Percentiles rank a stretch among this genome's conserved stretches.
These are phyloP conservation scores for Prunus fruticosa DNA, from an alignment of 306 rosid species.

Conservation along the genomic window DNA sequence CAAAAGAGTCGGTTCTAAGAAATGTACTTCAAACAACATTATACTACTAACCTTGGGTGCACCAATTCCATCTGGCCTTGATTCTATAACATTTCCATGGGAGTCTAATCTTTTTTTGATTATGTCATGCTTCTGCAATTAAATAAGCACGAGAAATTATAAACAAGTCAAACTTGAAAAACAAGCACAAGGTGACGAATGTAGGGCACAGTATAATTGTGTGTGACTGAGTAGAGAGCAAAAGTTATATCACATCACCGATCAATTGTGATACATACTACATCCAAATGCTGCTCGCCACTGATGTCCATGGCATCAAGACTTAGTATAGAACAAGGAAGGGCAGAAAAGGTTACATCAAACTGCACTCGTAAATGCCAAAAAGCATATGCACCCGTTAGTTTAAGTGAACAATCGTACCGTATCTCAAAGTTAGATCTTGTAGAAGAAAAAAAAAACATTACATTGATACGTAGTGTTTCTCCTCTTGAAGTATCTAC, in stretches of 20 bases:
- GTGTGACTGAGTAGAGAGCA: neutral
- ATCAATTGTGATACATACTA: slow-evolving; percentile 53
- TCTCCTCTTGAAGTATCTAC: slow-evolving; percentile 98
- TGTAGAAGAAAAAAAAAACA: neutral
- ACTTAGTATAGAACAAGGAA: slow-evolving; percentile 91
- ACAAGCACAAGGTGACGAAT: slow-evolving; percentile 3
- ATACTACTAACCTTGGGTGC: slow-evolving; percentile 65
- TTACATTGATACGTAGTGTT: slow-evolving; percentile 94
- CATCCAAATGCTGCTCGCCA: slow-evolving; percentile 97
- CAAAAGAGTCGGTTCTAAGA: neutral
- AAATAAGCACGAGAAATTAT: slow-evolving; percentile 2
- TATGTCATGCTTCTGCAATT: slow-evolving; percentile 83
- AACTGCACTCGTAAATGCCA: slow-evolving; percentile 66
- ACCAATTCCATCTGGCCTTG: slow-evolving; percentile 90
- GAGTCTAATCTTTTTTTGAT: slow-evolving; percentile 86
- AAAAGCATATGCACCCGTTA: slow-evolving; percentile 20
- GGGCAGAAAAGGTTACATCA: slow-evolving; percentile 94
- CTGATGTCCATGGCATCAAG: slow-evolving; percentile 98
- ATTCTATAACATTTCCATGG: slow-evolving; percentile 86
- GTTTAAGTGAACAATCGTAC: neutral
- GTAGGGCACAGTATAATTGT: neutral
- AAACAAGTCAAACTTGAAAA: neutral
- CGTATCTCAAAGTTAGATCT: neutral
- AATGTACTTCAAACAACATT: neutral
- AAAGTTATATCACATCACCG: slow-evolving; percentile 10